Percentiles rank a stretch among this genome's conserved stretches.
Conservation (phyloP, 2,329 filamentous ascomycete species). For the Fusarium mundagurra region DNA sequence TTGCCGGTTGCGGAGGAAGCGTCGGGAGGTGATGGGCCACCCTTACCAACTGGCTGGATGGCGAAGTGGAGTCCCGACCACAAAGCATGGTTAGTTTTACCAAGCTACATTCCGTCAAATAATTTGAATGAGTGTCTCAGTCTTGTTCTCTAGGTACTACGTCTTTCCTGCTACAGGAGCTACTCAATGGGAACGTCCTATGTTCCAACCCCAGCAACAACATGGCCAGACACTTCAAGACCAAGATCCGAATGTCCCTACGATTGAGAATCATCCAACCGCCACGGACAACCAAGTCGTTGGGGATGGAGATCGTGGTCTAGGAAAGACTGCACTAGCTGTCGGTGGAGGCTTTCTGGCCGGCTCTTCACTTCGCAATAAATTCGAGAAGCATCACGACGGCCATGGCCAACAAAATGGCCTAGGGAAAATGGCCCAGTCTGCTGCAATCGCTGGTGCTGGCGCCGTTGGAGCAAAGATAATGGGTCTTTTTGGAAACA, state of each 20-base stretch:
- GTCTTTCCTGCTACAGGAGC: background rate
- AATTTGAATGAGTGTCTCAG: background rate
- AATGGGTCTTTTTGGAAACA: background rate
- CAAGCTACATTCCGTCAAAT: background rate
- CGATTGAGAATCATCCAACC: background rate
- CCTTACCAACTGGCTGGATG: background rate
- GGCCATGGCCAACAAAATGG: background rate
- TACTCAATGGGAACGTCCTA: background rate
- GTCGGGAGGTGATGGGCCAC: background rate
- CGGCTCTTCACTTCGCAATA: background rate
- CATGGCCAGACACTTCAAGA: background rate
- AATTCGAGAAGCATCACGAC: background rate
- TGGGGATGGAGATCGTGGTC: background rate
- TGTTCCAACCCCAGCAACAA: background rate
- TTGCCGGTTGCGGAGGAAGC: background rate
- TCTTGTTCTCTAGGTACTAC: background rate
- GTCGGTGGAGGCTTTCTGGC: background rate
- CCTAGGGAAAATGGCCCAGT: background rate
- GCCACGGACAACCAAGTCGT: background rate
- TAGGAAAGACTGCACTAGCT: background rate
- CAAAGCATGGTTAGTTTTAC: background rate
- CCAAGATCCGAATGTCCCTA: background rate
- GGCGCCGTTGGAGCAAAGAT: background rate
- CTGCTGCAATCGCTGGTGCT: background rate
- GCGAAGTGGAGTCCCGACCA: background rate